A percentile compares a stretch with the other conserved stretches of the same genome.
These are phyloP conservation scores for Cytospora schulzeri DNA, from an alignment of 2,329 filamentous ascomycete species.

Conservation along the genomic window DNA sequence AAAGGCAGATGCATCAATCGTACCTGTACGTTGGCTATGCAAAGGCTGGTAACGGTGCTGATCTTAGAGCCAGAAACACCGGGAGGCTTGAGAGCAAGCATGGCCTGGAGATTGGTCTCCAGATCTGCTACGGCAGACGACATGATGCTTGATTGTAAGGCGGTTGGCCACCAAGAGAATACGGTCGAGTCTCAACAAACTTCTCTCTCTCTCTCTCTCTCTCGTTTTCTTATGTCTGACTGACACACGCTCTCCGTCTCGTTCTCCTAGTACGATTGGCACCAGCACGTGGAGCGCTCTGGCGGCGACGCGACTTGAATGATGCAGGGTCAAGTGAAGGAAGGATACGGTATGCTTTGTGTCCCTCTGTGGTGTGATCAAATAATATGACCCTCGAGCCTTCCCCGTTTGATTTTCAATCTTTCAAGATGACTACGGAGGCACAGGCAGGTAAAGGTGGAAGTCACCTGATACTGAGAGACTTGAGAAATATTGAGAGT, in stretches of 20 bases:
- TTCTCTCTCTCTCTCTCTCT: constrained; percentile 8
- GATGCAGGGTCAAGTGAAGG: constrained; percentile 14
- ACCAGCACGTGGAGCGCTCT: constrained; percentile 14
- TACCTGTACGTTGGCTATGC: constrained; percentile 90
- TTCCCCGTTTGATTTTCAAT: constrained; percentile 11
- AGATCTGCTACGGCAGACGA: constrained; percentile 87
- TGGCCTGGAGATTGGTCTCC: constrained; percentile 85
- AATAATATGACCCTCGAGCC: not conserved
- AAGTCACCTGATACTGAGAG: constrained; percentile 10
- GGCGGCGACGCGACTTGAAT: constrained; percentile 16
- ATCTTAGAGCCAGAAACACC: constrained; percentile 95
- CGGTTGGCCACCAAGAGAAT: constrained; percentile 13
- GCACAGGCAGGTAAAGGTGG: constrained; percentile 17
- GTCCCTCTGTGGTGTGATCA: constrained; percentile 14
- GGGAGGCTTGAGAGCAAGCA: constrained; percentile 88
- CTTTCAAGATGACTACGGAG: constrained; percentile 24
- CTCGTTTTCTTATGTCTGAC: not conserved
- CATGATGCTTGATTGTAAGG: constrained; percentile 51
- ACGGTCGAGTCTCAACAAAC: constrained; percentile 30
- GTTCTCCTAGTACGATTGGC: constrained; percentile 12
- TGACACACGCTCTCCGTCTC: constrained; percentile 7
- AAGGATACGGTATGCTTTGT: constrained; percentile 14
- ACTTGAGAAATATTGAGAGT: not conserved
- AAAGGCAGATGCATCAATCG: constrained; percentile 40
- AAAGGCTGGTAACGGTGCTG: constrained; percentile 80